Evolutionary conservation across 1,139 yeast species (phyloP).

Genomic region (Pichia sp.): DNA sequence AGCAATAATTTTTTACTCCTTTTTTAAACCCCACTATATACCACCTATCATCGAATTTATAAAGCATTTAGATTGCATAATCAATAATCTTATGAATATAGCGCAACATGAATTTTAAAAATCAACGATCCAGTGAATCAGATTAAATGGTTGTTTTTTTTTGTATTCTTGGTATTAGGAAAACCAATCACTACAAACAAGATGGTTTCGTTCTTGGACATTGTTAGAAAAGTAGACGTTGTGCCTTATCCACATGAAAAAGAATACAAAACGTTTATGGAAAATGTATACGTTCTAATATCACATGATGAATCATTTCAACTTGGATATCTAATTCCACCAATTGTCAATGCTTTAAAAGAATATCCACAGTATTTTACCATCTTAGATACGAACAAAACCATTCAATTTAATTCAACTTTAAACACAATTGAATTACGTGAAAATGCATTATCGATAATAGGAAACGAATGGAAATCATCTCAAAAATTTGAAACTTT

Average conservation of each 20-base stretch:
- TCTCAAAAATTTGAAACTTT: constrained; percentile 37
- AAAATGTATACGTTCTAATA: constrained; percentile 35
- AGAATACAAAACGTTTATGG: constrained; percentile 20
- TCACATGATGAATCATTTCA: constrained; percentile 46
- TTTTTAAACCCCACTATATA: too few species aligned
- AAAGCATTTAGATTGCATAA: too few species aligned
- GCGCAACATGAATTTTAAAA: too few species aligned
- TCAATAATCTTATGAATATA: too few species aligned
- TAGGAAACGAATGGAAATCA: constrained; percentile 43
- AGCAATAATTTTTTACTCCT: constrained; percentile 4
- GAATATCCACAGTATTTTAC: constrained; percentile 32
- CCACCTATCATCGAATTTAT: too few species aligned
- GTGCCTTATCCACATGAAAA: constrained; percentile 36
- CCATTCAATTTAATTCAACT: constrained; percentile 35
- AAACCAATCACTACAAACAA: too few species aligned
- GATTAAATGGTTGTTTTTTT: too few species aligned
- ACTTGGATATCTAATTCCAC: constrained; percentile 49
- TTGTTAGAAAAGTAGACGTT: constrained; percentile 44
- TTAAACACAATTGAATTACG: constrained; percentile 45
- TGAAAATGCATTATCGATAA: constrained; percentile 36
- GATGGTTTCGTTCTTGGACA: constrained; percentile 25
- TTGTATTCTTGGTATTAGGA: too few species aligned
- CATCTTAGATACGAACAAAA: constrained; percentile 30
- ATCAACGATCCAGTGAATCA: too few species aligned
- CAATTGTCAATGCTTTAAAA: constrained; percentile 39